These are phyloP conservation scores for Penicillium ochrochloron DNA, from an alignment of 495 filamentous ascomycete genomes.

Conservation along the genomic window DNA sequence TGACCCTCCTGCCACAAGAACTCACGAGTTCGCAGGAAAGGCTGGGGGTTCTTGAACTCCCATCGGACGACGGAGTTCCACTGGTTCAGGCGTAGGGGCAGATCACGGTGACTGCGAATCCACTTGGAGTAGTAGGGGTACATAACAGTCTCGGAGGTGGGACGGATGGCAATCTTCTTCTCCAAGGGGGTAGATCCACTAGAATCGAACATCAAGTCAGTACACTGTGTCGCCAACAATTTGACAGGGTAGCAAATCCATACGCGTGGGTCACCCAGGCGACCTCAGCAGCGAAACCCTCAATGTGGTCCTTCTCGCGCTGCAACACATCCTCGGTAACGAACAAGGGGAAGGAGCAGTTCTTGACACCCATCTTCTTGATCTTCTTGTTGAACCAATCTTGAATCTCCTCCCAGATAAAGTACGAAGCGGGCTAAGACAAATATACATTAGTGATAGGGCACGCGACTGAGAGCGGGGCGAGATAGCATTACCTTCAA, in stretches of 20 bases:
- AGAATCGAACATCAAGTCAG: slow-evolving; percentile 28
- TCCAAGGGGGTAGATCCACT: slow-evolving; percentile 85
- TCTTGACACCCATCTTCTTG: slow-evolving; percentile 87
- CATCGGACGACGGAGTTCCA: slow-evolving; percentile 83
- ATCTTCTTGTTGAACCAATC: slow-evolving; percentile 87
- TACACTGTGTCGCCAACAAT: slow-evolving; percentile 2
- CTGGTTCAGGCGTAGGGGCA: slow-evolving; percentile 91
- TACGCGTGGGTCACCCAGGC: slow-evolving; percentile 98
- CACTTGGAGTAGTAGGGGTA: slow-evolving; percentile 95
- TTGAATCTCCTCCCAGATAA: slow-evolving; percentile 91
- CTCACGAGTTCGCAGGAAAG: slow-evolving; percentile 68
- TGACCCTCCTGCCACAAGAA: slow-evolving; percentile 99
- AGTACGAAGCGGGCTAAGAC: slow-evolving; percentile 70
- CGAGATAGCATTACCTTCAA: slow-evolving; percentile 61
- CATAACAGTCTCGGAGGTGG: slow-evolving; percentile 94
- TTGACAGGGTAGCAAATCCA: slow-evolving; percentile 7
- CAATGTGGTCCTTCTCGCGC: slow-evolving; percentile 94
- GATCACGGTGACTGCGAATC: slow-evolving; percentile 92
- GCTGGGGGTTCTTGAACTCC: slow-evolving; percentile 83
- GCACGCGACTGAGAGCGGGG: slow-evolving; percentile 1
- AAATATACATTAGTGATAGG: slow-evolving; percentile 15
- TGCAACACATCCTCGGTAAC: slow-evolving; percentile 87
- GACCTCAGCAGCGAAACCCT: slow-evolving; percentile 96
- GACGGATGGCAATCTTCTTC: slow-evolving; percentile 92
- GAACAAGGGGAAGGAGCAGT: slow-evolving; percentile 96